Base-by-base conservation (phyloP, 2,329 filamentous ascomycete genomes). In the Cercospora citrullina region DNA sequence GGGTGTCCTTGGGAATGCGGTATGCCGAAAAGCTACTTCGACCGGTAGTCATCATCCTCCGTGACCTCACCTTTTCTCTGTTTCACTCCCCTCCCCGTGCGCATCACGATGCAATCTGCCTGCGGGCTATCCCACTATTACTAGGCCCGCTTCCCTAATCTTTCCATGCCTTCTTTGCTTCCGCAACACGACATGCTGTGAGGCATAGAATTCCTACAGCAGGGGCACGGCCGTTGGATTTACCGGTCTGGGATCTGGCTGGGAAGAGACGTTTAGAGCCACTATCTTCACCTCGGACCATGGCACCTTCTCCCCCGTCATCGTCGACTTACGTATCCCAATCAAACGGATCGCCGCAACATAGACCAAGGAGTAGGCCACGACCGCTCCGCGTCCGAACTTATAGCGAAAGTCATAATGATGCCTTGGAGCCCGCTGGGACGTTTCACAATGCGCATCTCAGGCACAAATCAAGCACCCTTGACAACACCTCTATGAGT, bases 311-410 rank as follows among this genome's bases (percentile, higher is more conserved):
- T 30, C 30, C 62, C 23, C 31, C 31, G 6, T 26, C 30, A n/a
- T 21, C 62, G 31, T 51, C 45, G 6, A 55, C 51, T 8, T 30
- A 31, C 31, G 51, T 14, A 39, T 26, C 51, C 45, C 28, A 57
- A 26, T 64, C 48, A 26, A 39, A 57, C 55, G 48, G 30, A 28
- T 57, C 62, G 16, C 62, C 62, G 48, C 48, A 51, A 55, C 63
- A 61, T 12, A 64, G 64, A 53, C 59, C 66, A 31, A 64, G 69
- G 26, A 72, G 69, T 48, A 67, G 71, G 36, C 71, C 71, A 16
- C 60, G 69, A 16, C 71, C 71, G 4, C 48, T 72, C 33, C 71
- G 71, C 53, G 26, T 72, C 26, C 65, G 71, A 57, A 72, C 71
- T 12, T 71, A 67, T 55, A 70, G 69, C 64, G 67, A 68, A 18